Conservation (phyloP, 2,329 filamentous ascomycete species). For the Fusarium humuli region DNA sequence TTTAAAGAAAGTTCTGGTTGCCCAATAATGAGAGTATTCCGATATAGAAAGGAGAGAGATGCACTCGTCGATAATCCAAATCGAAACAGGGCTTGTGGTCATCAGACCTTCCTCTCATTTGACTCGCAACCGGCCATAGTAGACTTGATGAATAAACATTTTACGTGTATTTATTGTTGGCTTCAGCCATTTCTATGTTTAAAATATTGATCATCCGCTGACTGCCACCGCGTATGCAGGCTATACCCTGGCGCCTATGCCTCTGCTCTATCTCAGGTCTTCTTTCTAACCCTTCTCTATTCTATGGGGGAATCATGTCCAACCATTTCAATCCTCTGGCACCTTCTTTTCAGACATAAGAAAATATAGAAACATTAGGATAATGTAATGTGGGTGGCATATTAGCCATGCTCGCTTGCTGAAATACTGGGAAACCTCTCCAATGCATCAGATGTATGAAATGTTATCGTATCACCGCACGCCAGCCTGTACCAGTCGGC, state of each 20-base stretch:
- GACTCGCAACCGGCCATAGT: background rate
- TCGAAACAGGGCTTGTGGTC: background rate
- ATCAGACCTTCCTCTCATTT: background rate
- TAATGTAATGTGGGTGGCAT: slow-evolving; percentile 13
- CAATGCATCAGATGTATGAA: background rate
- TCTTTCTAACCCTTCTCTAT: background rate
- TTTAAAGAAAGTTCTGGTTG: background rate
- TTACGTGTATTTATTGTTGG: background rate
- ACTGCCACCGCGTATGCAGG: background rate
- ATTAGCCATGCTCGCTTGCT: slow-evolving; percentile 14
- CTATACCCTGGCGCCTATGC: background rate
- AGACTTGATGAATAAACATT: background rate
- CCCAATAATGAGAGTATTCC: background rate
- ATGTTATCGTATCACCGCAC: slow-evolving; percentile 26
- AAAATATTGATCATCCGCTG: background rate
- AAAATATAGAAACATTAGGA: slow-evolving; percentile 21
- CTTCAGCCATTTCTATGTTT: background rate
- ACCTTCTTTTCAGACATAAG: slow-evolving; percentile 15
- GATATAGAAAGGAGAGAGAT: background rate
- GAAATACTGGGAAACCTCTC: slow-evolving; percentile 11
- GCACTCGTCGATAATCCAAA: background rate
- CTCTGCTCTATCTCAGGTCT: background rate
- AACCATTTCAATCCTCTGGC: background rate
- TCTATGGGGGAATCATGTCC: slow-evolving; percentile 16
- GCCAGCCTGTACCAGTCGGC: slow-evolving; percentile 34